Percentiles rank a stretch among this genome's conserved stretches.
Conservation (phyloP, 306 rosid genomes). For the Quercus bicolor region DNA sequence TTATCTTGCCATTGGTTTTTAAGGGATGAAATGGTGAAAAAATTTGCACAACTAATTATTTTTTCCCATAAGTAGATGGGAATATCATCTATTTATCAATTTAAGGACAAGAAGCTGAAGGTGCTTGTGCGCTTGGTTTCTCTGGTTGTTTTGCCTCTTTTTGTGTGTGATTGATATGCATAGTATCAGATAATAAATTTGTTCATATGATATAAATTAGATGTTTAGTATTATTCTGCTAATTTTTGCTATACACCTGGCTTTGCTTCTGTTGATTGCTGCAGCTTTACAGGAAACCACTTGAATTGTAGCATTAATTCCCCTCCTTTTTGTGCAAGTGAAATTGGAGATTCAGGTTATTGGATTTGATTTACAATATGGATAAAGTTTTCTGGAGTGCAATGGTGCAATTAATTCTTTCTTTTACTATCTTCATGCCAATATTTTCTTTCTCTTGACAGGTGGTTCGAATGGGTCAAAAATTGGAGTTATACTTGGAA, state of each 20-base stretch:
- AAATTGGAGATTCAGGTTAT: constrained; percentile 58
- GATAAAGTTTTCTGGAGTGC: not conserved
- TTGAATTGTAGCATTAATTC: constrained; percentile 61
- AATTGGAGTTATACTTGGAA: constrained; percentile 69
- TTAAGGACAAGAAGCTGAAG: not conserved
- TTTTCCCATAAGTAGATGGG: too few relatives aligned
- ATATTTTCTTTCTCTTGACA: constrained; percentile 33
- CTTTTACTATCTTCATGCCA: constrained; percentile 21
- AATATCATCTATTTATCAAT: not conserved
- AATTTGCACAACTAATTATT: too few relatives aligned
- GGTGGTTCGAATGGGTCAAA: constrained; percentile 57
- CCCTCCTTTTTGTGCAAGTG: constrained; percentile 49
- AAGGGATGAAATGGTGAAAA: too few relatives aligned
- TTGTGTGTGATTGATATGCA: not conserved
- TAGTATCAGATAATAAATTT: not conserved
- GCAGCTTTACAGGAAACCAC: constrained; percentile 86
- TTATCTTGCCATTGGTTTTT: too few relatives aligned
- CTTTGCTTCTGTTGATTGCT: constrained; percentile 21
- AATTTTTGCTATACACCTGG: not conserved
- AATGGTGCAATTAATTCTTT: not conserved
- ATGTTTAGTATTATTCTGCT: not conserved
- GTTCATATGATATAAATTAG: not conserved
- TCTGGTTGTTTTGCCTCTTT: not conserved
- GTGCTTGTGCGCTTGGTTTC: not conserved
- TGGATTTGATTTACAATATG: constrained; percentile 20